These are phyloP conservation scores for Calonectria crousiana DNA, from an alignment of 2,329 filamentous ascomycete species.

Conservation along the genomic window DNA sequence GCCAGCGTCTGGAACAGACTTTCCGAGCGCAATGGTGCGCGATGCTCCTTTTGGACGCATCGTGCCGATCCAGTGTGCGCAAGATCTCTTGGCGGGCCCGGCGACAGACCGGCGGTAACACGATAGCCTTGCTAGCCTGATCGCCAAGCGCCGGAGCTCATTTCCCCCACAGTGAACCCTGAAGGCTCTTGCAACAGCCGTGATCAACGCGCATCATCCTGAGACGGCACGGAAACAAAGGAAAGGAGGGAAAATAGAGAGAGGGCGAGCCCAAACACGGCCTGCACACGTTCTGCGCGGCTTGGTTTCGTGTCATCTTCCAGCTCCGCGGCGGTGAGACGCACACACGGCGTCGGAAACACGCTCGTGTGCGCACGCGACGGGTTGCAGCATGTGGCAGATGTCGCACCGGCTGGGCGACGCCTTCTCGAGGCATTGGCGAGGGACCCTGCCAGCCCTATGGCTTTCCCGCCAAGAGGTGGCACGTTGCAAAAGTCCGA, in stretches of 20 bases:
- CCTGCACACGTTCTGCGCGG: neutral
- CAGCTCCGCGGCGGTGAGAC: neutral
- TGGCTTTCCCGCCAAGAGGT: conserved; percentile 30
- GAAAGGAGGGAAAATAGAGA: neutral
- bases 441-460: conserved; percentile 16
- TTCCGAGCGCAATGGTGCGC: neutral
- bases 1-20: neutral
- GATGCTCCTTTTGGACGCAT: conserved; percentile 14
- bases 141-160: conserved; percentile 16
- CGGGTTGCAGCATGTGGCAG: neutral
- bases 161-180: conserved; percentile 10
- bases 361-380: neutral
- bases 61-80: neutral
- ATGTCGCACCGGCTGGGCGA: conserved; percentile 23
- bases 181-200: neutral
- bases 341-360: neutral
- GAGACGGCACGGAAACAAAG: neutral
- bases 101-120: conserved; percentile 1
- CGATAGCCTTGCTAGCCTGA: conserved; percentile 5
- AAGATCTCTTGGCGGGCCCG: neutral
- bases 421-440: conserved; percentile 22
- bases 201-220: neutral
- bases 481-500: neutral
- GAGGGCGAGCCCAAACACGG: neutral
- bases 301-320: neutral